phyloP scores from a whole-genome alignment of 352 stramenopile species.

The Phytophthora ramorum region DNA sequence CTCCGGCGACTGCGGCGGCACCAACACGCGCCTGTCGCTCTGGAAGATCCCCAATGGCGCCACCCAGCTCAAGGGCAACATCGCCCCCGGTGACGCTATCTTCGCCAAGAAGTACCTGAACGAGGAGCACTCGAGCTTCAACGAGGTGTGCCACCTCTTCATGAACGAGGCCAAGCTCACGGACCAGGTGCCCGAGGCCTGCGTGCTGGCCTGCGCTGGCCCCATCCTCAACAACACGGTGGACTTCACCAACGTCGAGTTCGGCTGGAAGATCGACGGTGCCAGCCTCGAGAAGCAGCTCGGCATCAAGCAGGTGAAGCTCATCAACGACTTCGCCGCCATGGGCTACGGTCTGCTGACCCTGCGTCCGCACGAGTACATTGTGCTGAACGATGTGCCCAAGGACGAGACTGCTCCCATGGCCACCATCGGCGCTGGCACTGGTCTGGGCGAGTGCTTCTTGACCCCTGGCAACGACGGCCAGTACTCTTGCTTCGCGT shows the following conservation, averaged over 20 bases:
- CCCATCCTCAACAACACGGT: constrained; percentile 82
- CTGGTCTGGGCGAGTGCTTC: too few species aligned
- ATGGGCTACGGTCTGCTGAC: constrained; percentile 97
- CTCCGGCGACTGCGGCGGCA: constrained; percentile 95
- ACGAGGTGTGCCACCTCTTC: too few species aligned
- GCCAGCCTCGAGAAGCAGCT: constrained; percentile 68
- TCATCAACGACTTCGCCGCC: constrained; percentile 98
- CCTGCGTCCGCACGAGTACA: constrained; percentile 92
- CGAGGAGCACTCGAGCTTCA: too few species aligned
- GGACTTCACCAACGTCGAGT: constrained; percentile 94
- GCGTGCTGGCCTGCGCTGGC: constrained; percentile 79
- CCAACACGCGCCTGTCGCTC: constrained; percentile 94
- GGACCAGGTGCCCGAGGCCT: constrained; percentile 56
- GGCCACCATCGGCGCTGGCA: constrained; percentile 93
- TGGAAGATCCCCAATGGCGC: constrained; percentile 64
- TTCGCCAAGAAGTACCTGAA: too few species aligned
- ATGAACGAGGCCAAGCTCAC: constrained; percentile 90
- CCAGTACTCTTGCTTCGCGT: too few species aligned
- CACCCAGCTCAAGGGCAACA: constrained; percentile 47
- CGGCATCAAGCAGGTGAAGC: constrained; percentile 83
- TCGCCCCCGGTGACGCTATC: too few species aligned
- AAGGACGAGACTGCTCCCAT: constrained; percentile 86
- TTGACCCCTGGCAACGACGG: too few species aligned
- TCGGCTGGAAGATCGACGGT: constrained; percentile 90
- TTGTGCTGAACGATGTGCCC: constrained; percentile 79